Conservation (phyloP, 345 rosid genomes). For the Acer saccharum region DNA sequence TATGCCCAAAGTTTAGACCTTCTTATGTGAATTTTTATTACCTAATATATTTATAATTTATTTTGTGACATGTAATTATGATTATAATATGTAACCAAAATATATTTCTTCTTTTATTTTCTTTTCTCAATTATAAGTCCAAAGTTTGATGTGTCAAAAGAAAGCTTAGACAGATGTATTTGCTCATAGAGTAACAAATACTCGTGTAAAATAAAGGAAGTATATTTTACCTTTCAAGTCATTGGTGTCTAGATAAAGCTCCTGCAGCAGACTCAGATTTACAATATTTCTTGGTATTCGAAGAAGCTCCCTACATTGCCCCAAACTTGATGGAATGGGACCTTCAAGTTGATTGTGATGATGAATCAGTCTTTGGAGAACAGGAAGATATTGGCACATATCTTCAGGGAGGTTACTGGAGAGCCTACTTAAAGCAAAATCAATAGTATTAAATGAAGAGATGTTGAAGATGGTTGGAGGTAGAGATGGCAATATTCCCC, state of each 20-base stretch:
- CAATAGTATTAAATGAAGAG: too few relatives aligned
- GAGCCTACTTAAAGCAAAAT: neutral
- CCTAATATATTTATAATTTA: too few relatives aligned
- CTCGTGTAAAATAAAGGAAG: neutral
- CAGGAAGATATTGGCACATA: neutral
- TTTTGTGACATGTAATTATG: too few relatives aligned
- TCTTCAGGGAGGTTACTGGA: neutral
- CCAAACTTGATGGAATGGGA: constrained; percentile 4
- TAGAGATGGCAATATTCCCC: too few relatives aligned
- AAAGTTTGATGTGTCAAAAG: neutral
- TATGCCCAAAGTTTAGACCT: neutral
- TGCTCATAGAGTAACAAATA: neutral
- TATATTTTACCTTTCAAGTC: neutral
- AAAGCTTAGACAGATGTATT: too few relatives aligned
- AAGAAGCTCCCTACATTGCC: neutral
- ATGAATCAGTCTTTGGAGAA: neutral
- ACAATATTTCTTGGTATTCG: neutral
- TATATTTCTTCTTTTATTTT: too few relatives aligned
- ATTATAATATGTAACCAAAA: too few relatives aligned
- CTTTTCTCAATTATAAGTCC: too few relatives aligned
- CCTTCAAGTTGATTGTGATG: constrained; percentile 7
- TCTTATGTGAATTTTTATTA: too few relatives aligned
- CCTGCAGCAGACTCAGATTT: neutral
- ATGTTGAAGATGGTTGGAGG: too few relatives aligned
- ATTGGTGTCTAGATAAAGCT: neutral